phyloP scores from a whole-genome alignment of 208 protist genomes.

The Leishmania major region DNA sequence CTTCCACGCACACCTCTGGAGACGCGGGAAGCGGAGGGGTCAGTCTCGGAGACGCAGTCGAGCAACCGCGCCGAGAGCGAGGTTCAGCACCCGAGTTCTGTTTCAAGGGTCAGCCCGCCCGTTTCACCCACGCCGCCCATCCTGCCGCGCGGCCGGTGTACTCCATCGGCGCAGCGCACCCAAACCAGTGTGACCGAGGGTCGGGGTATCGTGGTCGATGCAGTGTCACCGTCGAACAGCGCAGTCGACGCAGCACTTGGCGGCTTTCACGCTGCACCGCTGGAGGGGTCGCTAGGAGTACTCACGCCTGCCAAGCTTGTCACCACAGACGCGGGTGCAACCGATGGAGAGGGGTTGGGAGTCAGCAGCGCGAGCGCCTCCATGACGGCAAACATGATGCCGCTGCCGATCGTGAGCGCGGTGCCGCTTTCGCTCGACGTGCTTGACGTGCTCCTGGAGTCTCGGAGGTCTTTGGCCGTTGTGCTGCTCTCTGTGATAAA shows the following conservation, averaged over 20 bases:
- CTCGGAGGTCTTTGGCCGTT: constrained; percentile 31
- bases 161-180: neutral
- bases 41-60: neutral
- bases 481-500: constrained; percentile 60
- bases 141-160: neutral
- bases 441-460: constrained; percentile 15
- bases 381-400: neutral
- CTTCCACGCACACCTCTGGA: constrained; percentile 1
- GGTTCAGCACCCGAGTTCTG: neutral
- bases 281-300: neutral
- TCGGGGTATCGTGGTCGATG: neutral
- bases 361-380: neutral
- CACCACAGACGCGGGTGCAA: neutral
- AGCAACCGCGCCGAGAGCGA: constrained; percentile 2
- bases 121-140: neutral
- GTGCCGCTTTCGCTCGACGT: constrained; percentile 10
- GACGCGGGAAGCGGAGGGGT: constrained; percentile 15
- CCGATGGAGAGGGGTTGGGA: neutral
- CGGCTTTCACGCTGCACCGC: neutral
- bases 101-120: neutral
- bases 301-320: neutral
- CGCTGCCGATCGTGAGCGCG: neutral
- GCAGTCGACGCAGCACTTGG: neutral
- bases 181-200: neutral
- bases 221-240: neutral